Evolutionary conservation across 768 basidiomycete species (phyloP).

Genomic region (Amylocystis lapponica): DNA sequence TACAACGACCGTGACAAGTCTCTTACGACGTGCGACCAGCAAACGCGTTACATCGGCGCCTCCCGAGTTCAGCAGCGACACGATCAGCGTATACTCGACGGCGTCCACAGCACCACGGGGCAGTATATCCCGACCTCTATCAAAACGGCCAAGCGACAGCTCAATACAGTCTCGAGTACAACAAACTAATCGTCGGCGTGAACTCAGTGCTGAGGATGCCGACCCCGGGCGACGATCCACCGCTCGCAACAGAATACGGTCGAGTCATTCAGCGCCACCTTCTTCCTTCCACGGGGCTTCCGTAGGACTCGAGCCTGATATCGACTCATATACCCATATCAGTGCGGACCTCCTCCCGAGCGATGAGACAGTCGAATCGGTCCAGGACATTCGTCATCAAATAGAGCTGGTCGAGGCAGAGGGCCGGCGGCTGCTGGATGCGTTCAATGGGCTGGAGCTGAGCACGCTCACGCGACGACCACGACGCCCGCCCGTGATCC

Average conservation of each 20-base stretch:
- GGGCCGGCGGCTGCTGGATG: conserved; percentile 64
- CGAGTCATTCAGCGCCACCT: conserved; percentile 25
- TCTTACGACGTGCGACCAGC: conserved; percentile 29
- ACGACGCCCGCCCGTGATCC: conserved; percentile 29
- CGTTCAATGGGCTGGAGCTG: conserved; percentile 75
- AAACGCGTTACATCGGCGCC: conserved; percentile 19
- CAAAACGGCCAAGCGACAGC: conserved; percentile 45
- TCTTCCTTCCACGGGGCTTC: conserved; percentile 25
- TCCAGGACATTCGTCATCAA: conserved; percentile 58
- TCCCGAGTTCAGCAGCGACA: conserved; percentile 19
- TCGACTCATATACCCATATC: conserved; percentile 12
- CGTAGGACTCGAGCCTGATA: conserved; percentile 10
- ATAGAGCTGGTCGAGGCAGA: conserved; percentile 69
- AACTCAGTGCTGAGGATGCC: not conserved
- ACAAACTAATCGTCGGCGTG: conserved; percentile 2
- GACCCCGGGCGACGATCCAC: conserved; percentile 14
- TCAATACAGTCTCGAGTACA: too few species aligned
- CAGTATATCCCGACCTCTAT: conserved; percentile 24
- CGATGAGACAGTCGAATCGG: conserved; percentile 53
- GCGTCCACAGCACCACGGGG: conserved; percentile 13
- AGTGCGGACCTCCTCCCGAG: conserved; percentile 39
- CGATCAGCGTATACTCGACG: conserved; percentile 24
- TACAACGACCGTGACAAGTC: conserved; percentile 29
- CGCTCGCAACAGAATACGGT: conserved; percentile 16
- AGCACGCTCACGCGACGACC: conserved; percentile 52